phyloP scores from a whole-genome alignment of 768 basidiomycete genomes.

The Termitomyces heimii region DNA sequence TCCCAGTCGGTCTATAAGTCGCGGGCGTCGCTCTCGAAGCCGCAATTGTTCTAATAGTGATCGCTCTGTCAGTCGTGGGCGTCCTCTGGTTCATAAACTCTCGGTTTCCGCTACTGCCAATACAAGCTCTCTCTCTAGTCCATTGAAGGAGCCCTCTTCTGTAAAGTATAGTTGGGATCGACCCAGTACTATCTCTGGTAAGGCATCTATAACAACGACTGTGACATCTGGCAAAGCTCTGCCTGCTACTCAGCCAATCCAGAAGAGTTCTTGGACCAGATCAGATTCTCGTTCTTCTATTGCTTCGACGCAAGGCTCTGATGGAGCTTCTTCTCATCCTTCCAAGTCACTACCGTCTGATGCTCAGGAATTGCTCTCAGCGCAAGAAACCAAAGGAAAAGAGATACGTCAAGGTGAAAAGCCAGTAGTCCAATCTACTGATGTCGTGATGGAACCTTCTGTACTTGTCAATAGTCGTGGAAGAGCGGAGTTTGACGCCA shows the following conservation, averaged over 20 bases:
- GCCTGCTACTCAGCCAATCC: constrained; percentile 20
- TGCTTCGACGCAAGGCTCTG: constrained; percentile 45
- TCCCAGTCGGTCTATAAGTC: constrained; percentile 12
- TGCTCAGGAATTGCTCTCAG: background rate
- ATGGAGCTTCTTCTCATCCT: constrained; percentile 23
- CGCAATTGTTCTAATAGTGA: constrained; percentile 13
- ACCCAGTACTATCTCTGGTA: constrained; percentile 5
- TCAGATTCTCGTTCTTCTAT: constrained; percentile 53
- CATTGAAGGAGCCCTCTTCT: constrained; percentile 5
- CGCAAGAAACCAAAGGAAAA: background rate
- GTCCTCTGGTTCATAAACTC: constrained; percentile 4
- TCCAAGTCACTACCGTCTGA: background rate
- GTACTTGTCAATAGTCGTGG: background rate
- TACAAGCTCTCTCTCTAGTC: constrained; percentile 1
- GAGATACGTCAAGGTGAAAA: background rate
- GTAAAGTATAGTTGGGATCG: constrained; percentile 13
- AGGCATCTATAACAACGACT: background rate
- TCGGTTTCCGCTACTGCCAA: background rate
- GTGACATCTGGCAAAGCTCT: constrained; percentile 4
- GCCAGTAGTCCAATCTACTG: background rate
- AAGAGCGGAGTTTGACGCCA: background rate
- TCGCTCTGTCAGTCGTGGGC: constrained; percentile 12
- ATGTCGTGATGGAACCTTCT: constrained; percentile 1
- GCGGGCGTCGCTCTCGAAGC: constrained; percentile 10
- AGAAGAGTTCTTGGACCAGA: constrained; percentile 32